Base-by-base conservation (phyloP, 495 filamentous ascomycete genomes). In the Cairneyella variabilis region DNA sequence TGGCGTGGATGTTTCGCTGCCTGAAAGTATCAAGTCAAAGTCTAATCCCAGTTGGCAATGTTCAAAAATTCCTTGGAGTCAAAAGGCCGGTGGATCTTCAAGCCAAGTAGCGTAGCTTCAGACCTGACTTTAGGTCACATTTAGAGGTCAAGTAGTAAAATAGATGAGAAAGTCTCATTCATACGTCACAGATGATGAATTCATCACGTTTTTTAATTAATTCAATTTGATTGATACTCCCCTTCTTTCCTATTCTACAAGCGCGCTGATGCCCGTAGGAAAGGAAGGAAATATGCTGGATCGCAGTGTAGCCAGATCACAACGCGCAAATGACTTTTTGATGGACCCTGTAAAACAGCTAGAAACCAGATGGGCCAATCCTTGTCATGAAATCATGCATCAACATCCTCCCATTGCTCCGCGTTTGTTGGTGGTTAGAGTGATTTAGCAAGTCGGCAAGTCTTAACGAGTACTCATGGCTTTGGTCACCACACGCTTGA, bases 401-500 rank as follows among this genome's bases (percentile, higher is more conserved):
- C 49, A 61, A 59, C 44, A 58, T 44, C 54, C 52, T 44, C 45
- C 54, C 52, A 50, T 44, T 48, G 51, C 53, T 52, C 56, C 53
- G 23, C 56, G 34, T 62, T 37, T 57, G 34, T 32, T 48, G 17
- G 25, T 17, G 44, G 26, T 34, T n/a, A 27, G 16, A 45, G 32
- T 17, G 37, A 43, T 48, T 37, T 57, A 57, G 39, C 55, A 48
- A 44, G 49, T 58, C 18, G 56, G 49, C 49, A 47, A 32, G 28
- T 30, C 10, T 27, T 49, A 48, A 28, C 54, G 48, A 36, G 48
- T 57, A 17, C 48, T 46, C 54, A 57, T 63, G 22, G 91, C 92
- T 82, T 97, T 97, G 66, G 93, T 99, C 51, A 99, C 91, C 57
- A 95, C 77, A 64, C 93, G 78, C 91, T 99, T 99, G 45, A 99